Evolutionary conservation across 495 filamentous ascomycete genomes (phyloP).

Genomic region (Lepraria neglecta): DNA sequence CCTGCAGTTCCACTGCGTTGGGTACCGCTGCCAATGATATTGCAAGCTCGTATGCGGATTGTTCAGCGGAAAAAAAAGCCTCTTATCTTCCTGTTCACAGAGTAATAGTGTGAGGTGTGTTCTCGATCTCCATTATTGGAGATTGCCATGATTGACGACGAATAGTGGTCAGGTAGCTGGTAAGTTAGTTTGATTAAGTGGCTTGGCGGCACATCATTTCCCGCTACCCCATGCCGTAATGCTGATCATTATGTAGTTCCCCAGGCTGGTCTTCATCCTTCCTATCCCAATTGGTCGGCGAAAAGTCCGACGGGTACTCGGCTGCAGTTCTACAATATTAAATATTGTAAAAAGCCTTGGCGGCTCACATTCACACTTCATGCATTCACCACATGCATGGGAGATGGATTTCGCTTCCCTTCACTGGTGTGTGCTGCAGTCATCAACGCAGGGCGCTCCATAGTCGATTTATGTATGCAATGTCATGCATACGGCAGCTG

Average conservation of each 20-base stretch:
- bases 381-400: not conserved
- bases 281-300: no score
- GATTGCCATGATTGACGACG: slow-evolving; percentile 6
- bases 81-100: no score
- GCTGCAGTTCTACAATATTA: no score
- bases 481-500: not conserved
- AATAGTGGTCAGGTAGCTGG: not conserved
- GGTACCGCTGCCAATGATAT: no score
- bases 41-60: no score
- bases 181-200: not conserved
- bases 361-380: no score
- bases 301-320: no score
- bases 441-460: not conserved
- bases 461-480: not conserved
- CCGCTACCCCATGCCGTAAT: not conserved
- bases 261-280: not conserved
- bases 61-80: no score
- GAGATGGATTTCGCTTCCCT: not conserved
- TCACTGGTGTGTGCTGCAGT: not conserved
- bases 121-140: not conserved
- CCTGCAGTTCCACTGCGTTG: no score
- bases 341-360: no score
- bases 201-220: not conserved
- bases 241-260: not conserved
- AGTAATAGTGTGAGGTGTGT: not conserved